A percentile compares a stretch with the other conserved stretches of the same genome.
These are phyloP conservation scores for Myriangium duriaei DNA, from an alignment of 2,329 filamentous ascomycete species.

Conservation along the genomic window DNA sequence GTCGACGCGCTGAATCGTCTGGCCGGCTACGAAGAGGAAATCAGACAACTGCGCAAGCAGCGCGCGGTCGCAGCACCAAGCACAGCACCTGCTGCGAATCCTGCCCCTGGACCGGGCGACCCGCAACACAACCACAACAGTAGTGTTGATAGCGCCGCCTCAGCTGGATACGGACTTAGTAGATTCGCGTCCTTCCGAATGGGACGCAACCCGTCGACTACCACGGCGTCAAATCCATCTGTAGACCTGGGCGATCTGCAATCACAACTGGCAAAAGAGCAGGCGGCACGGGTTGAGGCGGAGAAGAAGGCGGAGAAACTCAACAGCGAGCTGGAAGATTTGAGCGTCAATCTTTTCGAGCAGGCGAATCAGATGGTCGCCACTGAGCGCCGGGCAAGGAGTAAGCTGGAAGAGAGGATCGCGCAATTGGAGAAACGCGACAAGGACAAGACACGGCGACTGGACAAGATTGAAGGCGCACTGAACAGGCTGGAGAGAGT, in stretches of 20 bases:
- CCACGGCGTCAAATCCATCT: constrained; percentile 14
- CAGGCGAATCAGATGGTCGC: constrained; percentile 79
- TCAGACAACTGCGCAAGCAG: constrained; percentile 44
- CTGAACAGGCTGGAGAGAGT: constrained; percentile 60
- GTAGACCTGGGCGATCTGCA: constrained; percentile 32
- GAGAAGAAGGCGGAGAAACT: constrained; percentile 54
- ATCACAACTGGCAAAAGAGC: constrained; percentile 51
- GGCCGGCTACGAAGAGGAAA: constrained; percentile 71
- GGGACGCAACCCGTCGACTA: constrained; percentile 18
- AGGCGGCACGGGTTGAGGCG: constrained; percentile 50
- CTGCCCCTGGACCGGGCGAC: constrained; percentile 17
- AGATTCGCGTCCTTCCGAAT: constrained; percentile 16
- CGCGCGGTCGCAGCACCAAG: constrained; percentile 14
- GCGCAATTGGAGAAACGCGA: constrained; percentile 57
- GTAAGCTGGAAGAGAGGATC: constrained; percentile 58
- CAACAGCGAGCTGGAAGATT: constrained; percentile 62
- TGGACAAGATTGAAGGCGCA: constrained; percentile 60
- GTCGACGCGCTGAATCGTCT: constrained; percentile 36
- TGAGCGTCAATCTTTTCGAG: constrained; percentile 60
- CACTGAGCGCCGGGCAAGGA: constrained; percentile 56
- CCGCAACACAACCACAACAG: constrained; percentile 10
- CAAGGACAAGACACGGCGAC: constrained; percentile 51
- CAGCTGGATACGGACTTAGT: constrained; percentile 17
- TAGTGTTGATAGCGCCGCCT: constrained; percentile 12
- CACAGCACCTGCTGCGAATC: constrained; percentile 14